Evolutionary conservation across 257 asterid species (phyloP), one percentile per base, ranked within the genome.

Genomic region (Gardenia jasminoides): DNA sequence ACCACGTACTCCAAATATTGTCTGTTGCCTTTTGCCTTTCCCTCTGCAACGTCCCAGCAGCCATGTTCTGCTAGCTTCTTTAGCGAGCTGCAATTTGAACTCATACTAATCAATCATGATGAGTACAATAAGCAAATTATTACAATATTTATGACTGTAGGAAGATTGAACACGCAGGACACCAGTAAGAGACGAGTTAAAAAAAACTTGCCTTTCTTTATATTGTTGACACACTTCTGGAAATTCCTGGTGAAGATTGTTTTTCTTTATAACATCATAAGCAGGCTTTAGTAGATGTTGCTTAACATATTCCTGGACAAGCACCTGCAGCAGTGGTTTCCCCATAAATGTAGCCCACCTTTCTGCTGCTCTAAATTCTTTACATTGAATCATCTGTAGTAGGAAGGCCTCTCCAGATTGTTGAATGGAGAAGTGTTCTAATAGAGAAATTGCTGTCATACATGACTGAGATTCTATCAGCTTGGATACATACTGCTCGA

Each of bases 51-150:
- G 43, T 93, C 99, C 99, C 99, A 96, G 75, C 90, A 88, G 72
- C 99, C 99, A 82, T 89, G 88, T 88, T 96, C 98, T 41, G 97
- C 99, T 72, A 96, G 92, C 89, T 91, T 93, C 91, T 93, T 96
- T 81, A 96, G 80, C 74, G 90, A 85, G 81, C 99, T 96, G 98
- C 72, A 86, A 82, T 72, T 83, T 69, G 66, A 62, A 76, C 33
- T 28, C 43, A 54, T 46, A 22, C 43, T 80, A 41, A 39, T 75
- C 74, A 76, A 75, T 80, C 68, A 30, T 26, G 56, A 48, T 36
- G 58, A 54, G 56, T 15, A 56, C 24, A 65, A 44, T 31, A 3
- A 58, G 52, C 78, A 68, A 62, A 70, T 59, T 64, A 59, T 68
- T 73, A 78, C 44, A 75, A 46, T n/a, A n/a, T 16, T 26, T 48